A percentile compares a stretch with the other conserved stretches of the same genome.
Conservation (phyloP, 2,329 filamentous ascomycete genomes). For the Aspergillus terreus region DNA sequence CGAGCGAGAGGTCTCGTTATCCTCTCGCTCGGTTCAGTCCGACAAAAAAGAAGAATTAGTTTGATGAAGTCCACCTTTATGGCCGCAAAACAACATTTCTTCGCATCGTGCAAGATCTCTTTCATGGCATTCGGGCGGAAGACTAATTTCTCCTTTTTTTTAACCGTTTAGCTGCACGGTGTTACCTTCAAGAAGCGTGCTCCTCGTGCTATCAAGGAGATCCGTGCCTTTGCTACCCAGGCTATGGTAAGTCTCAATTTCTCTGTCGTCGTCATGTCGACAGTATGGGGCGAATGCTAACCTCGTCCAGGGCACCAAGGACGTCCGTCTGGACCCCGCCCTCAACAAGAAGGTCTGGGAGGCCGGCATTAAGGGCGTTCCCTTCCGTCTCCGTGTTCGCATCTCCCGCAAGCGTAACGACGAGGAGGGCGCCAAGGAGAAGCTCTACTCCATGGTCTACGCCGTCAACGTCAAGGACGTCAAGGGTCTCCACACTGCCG, state of each 20-base stretch:
- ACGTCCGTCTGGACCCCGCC: slow-evolving; percentile 97
- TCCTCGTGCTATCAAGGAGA: slow-evolving; percentile 98
- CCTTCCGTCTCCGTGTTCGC: slow-evolving; percentile 94
- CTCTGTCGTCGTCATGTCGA: background rate
- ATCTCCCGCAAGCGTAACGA: slow-evolving; percentile 99
- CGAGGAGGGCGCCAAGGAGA: slow-evolving; percentile 99
- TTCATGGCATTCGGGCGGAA: slow-evolving; percentile 58
- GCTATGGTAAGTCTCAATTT: slow-evolving; percentile 76
- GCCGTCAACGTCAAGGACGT: slow-evolving; percentile 99
- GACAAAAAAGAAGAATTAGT: slow-evolving; percentile 52
- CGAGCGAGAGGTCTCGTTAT: too few relatives aligned
- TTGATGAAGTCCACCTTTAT: slow-evolving; percentile 68
- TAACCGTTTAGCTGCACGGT: slow-evolving; percentile 74
- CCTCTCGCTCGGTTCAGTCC: too few relatives aligned
- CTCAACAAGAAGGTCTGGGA: slow-evolving; percentile 99
- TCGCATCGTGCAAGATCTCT: slow-evolving; percentile 19
- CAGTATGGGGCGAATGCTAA: too few relatives aligned
- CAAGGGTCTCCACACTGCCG: slow-evolving; percentile 91
- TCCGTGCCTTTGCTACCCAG: slow-evolving; percentile 86
- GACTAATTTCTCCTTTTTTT: slow-evolving; percentile 56
- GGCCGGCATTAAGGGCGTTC: slow-evolving; percentile 96
- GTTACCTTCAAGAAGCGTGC: slow-evolving; percentile 99
- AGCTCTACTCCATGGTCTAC: slow-evolving; percentile 99
- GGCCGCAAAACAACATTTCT: slow-evolving; percentile 30
- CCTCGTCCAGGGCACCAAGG: slow-evolving; percentile 72